Conservation (phyloP, 1,139 yeast genomes). For the Geotrichum histeridarum region DNA sequence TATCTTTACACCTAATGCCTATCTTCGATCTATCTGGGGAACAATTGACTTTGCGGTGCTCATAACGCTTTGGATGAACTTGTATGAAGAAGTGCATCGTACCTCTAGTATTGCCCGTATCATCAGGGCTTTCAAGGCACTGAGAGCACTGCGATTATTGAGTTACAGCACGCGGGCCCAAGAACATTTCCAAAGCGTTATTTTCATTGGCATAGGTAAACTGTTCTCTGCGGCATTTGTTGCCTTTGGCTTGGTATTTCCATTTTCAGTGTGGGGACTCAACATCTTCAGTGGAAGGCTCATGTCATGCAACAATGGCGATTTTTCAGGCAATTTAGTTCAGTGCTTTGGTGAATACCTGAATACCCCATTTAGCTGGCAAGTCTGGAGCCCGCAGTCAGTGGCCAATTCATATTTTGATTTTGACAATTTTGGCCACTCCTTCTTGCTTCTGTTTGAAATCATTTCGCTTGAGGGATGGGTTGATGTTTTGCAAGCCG, state of each 20-base stretch:
- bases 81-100: conserved; percentile 53
- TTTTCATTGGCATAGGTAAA: conserved; percentile 74
- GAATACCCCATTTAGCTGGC: conserved; percentile 66
- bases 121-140: conserved; percentile 77
- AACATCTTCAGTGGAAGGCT: conserved; percentile 71
- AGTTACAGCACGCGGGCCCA: conserved; percentile 76
- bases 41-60: conserved; percentile 70
- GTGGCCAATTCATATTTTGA: conserved; percentile 59
- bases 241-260: conserved; percentile 70
- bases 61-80: conserved; percentile 72
- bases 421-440: conserved; percentile 59
- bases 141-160: conserved; percentile 77
- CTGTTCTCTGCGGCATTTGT: conserved; percentile 71
- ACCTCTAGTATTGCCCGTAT: conserved; percentile 59
- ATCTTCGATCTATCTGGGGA: conserved; percentile 81
- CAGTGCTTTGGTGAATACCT: conserved; percentile 62
- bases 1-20: conserved; percentile 76
- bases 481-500: conserved; percentile 67
- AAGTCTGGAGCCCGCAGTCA: conserved; percentile 66
- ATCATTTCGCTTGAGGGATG: conserved; percentile 91
- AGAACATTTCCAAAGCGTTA: conserved; percentile 71
- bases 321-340: conserved; percentile 28
- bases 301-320: conserved; percentile 66
- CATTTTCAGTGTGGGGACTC: conserved; percentile 89
- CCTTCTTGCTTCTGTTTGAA: conserved; percentile 70